These are phyloP conservation scores for Bipolaris victoriae DNA, from an alignment of 2,329 filamentous ascomycete genomes.

Conservation along the genomic window DNA sequence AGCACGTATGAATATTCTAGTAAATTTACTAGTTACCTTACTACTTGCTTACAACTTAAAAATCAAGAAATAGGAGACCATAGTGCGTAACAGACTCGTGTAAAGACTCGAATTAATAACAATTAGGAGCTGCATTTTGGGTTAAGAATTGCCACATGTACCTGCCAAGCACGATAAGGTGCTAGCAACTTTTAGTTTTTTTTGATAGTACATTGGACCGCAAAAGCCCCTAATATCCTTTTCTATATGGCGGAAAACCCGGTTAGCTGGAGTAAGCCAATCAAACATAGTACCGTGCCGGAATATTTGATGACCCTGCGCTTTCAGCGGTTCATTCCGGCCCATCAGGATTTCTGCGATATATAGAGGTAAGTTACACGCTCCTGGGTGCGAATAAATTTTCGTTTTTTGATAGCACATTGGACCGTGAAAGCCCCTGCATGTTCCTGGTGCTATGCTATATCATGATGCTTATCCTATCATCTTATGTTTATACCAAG, in stretches of 20 bases:
- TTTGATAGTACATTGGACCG: conserved; percentile 1
- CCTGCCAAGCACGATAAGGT: conserved; percentile 1
- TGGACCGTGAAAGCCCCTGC: conserved; percentile 1
- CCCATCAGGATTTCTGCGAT: background rate
- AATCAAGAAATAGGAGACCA: background rate
- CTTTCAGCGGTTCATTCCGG: background rate
- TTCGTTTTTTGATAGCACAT: conserved; percentile 6
- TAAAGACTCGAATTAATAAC: conserved; percentile 5
- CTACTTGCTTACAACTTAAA: conserved; percentile 1
- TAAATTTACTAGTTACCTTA: conserved; percentile 6
- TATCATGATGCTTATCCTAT: conserved; percentile 5
- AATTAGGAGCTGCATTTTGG: background rate
- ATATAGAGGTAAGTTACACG: background rate
- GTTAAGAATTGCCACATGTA: background rate
- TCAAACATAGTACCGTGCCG: background rate
- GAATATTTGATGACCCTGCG: background rate
- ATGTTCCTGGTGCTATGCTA: conserved; percentile 3
- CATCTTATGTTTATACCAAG: conserved; percentile 1
- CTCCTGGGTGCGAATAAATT: background rate
- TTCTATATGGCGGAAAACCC: background rate
- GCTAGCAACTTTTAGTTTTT: conserved; percentile 1
- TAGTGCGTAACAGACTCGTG: background rate
- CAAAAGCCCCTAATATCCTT: background rate
- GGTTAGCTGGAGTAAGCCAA: background rate
- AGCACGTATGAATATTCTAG: conserved; percentile 4